Percentiles rank a stretch among this genome's conserved stretches.
phyloP scores from a whole-genome alignment of 2,329 filamentous ascomycete genomes.

The Setomelanomma holmii region DNA sequence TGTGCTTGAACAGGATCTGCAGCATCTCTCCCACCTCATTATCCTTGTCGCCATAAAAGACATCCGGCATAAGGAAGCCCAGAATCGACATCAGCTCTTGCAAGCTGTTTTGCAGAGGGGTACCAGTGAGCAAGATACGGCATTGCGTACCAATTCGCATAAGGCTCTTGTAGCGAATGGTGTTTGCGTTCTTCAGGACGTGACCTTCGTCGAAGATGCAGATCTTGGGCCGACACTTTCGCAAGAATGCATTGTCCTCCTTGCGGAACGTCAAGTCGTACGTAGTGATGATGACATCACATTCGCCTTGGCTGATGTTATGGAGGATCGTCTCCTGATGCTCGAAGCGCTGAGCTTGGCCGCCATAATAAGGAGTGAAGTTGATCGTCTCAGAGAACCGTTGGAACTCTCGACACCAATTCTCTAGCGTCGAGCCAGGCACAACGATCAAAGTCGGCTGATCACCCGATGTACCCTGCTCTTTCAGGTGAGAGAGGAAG shows the following conservation, averaged over 20 bases:
- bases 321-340: constrained; percentile 73
- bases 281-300: constrained; percentile 76
- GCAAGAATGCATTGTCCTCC: constrained; percentile 69
- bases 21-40: constrained; percentile 75
- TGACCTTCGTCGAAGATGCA: constrained; percentile 95
- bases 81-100: constrained; percentile 89
- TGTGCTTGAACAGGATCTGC: constrained; percentile 89
- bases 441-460: constrained; percentile 88
- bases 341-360: constrained; percentile 69
- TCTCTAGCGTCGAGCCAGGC: constrained; percentile 90
- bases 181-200: constrained; percentile 86
- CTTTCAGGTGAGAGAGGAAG: constrained; percentile 82
- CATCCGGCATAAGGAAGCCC: constrained; percentile 87
- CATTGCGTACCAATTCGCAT: constrained; percentile 80
- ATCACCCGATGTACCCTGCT: constrained; percentile 62
- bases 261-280: constrained; percentile 70
- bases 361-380: constrained; percentile 76
- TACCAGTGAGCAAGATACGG: constrained; percentile 86
- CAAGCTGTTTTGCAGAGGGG: constrained; percentile 92
- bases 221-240: constrained; percentile 62
- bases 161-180: constrained; percentile 80
- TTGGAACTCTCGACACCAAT: constrained; percentile 91
- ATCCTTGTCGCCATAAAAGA: constrained; percentile 68
- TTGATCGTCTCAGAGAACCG: constrained; percentile 81
- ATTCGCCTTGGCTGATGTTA: constrained; percentile 60